Base-by-base conservation (phyloP, 1,284 basidiomycete species). In the Prillingera fragicola region DNA sequence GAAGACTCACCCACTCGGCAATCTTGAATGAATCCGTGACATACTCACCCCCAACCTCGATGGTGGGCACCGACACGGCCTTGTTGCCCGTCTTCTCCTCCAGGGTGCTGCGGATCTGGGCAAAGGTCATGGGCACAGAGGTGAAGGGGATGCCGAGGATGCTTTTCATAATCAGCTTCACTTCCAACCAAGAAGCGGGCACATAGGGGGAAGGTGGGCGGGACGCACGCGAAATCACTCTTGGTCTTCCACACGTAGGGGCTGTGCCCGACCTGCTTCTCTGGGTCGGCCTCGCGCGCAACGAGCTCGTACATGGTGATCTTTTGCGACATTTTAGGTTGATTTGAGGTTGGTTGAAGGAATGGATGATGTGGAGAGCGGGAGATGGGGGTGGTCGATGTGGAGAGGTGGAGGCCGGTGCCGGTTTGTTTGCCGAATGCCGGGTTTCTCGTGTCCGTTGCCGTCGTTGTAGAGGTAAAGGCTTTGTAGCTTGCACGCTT, bases 21-120 rank as follows among this genome's bases (percentile, higher is more conserved):
- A 62, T 57, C 21, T 43, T 46, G 44, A 44, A 56, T n/a, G 54
- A 57, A 33, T 60, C 60, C 1, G 54, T 58, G 10, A 57, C 52
- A 22, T 48, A 56, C 29, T 45, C 36, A 5, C 46, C 58, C n/a
- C 15, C 40, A 3, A 52, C 43, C 24, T 57, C 43, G 17, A 63
- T 48, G 13, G 59, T 61, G 1, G 61, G 61, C n/a, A 61, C 59
- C 0, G 57, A 56, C 18, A 63, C 51, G 4, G 48, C 43, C 10
- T 48, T 36, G 44, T 59, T 55, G 35, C 53, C 53, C 4, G 53
- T 56, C 14, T 39, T 39, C 27, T 54, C 34, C n/a, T 52, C 54
- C n/a, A 63, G 50, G 15, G 60, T 53, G 4, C 43, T 38, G 27
- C 57, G 47, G 45, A 63, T 56, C 34, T 54, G 48, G 29, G 33